Conservation (phyloP, 208 protist genomes). For the Leishmania martiniquensis region DNA sequence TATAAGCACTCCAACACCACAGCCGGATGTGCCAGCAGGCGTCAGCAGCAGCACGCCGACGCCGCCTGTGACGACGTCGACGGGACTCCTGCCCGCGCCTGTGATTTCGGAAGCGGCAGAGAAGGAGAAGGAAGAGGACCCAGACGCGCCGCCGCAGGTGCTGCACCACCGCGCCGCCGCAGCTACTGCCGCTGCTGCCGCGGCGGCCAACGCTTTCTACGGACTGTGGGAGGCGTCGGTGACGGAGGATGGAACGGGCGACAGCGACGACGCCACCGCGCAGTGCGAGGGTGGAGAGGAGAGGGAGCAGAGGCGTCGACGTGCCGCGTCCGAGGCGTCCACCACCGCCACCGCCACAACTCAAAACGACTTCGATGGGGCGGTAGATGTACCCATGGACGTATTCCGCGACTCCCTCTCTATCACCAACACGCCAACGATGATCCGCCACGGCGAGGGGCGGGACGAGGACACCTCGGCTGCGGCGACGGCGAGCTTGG, state of each 20-base stretch:
- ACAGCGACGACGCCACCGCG: not conserved
- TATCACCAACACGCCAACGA: conserved; percentile 25
- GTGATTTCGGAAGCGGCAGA: conserved; percentile 1
- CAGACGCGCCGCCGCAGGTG: conserved; percentile 21
- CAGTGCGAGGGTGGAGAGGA: not conserved
- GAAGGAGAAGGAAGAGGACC: conserved; percentile 19
- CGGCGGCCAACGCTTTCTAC: conserved; percentile 1
- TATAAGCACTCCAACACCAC: not conserved
- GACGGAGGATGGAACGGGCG: not conserved
- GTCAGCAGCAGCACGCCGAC: not conserved
- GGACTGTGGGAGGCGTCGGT: not conserved
- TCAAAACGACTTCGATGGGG: conserved; percentile 10
- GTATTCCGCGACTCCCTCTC: conserved; percentile 25
- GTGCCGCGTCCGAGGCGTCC: not conserved
- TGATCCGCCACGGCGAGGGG: conserved; percentile 12
- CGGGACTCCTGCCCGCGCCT: not conserved
- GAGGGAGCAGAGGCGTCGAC: not conserved
- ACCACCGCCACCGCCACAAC: not conserved
- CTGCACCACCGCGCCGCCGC: conserved; percentile 11
- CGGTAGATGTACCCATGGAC: conserved; percentile 26
- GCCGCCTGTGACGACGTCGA: not conserved
- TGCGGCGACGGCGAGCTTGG: conserved; percentile 7
- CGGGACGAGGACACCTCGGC: conserved; percentile 22
- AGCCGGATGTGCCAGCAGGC: not conserved
- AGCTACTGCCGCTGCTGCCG: not conserved